phyloP scores from a whole-genome alignment of 2,329 filamentous ascomycete species.

The Epichloe scottii region DNA sequence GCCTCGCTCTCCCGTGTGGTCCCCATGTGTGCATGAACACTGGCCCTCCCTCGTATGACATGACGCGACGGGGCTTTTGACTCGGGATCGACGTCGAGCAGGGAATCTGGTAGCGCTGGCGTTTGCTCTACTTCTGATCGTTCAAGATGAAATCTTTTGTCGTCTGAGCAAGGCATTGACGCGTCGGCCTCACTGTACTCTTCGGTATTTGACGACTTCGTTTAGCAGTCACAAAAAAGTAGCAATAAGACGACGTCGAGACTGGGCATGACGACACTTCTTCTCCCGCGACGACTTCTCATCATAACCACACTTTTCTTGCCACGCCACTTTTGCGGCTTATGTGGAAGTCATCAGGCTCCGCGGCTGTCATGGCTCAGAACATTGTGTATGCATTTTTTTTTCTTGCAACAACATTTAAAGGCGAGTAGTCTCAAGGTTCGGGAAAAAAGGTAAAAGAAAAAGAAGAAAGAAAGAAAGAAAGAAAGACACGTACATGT shows the following conservation, averaged over 20 bases:
- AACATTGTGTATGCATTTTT: not conserved
- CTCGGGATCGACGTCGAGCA: not conserved
- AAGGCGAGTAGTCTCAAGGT: not conserved
- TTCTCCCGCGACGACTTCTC: no score
- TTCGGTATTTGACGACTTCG: not conserved
- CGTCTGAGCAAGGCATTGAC: not conserved
- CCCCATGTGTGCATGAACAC: not conserved
- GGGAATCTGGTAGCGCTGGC: not conserved
- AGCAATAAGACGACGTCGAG: not conserved
- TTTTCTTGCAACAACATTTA: not conserved
- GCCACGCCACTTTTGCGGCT: no score
- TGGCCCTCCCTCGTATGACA: not conserved
- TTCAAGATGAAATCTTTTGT: not conserved
- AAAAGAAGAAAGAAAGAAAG: accelerated
- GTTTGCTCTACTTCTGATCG: not conserved
- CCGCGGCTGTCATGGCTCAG: no score
- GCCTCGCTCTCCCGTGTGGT: not conserved
- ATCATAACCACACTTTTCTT: not conserved
- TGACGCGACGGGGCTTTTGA: not conserved
- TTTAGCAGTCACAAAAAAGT: not conserved
- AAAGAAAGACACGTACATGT: no score
- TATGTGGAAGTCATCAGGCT: no score
- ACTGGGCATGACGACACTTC: not conserved
- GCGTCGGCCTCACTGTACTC: not conserved
- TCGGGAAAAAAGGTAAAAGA: not conserved